Evolutionary conservation across 2,329 filamentous ascomycete species (phyloP), one percentile per base, ranked within the genome.

Genomic region (Diaporthe destruens): DNA sequence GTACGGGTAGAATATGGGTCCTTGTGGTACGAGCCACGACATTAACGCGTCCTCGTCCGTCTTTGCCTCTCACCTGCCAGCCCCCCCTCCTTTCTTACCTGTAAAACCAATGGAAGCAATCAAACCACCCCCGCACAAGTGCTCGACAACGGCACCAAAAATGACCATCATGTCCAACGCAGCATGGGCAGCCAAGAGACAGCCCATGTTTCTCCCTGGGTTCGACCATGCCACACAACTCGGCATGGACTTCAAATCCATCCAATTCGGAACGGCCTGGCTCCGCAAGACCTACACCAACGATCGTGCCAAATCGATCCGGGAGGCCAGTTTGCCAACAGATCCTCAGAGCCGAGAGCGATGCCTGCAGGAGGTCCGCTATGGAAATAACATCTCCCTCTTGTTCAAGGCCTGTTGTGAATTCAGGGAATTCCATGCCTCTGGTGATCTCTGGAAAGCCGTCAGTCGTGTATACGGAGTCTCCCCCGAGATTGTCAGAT

Each of bases 371-470:
- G 69, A 72, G 44, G 57, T 70, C 36, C 53, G 66, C n/a, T 74
- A 70, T 23, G 72, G 71, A 39, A 74, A 74, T 25, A 74, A 74
- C 23, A 55, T 74, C 53, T 59, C 72, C 14, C 16, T 72, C 36
- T 59, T 72, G 20, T 42, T 72, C 39, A 55, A 67, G n/a, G 71
- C 67, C 3, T 72, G 66, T 34, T 55, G 16, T 44, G 6, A 11
- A 9, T 39, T 61, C 2, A 34, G 39, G 7, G 6, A 2, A 0
- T 72, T 61, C 14, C 49, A 67, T 18, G 18, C 6, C 1, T 32
- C 57, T 9, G 3, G 9, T 6, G 11, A 6, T 25, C 29, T 72
- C 29, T 74, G 72, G 72, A 1, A 29, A 16, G 44, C 53, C 36
- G 23, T 74, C 16, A 54, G 71, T 7, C 23, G 23, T 3, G 54